These are phyloP conservation scores for Sparassis latifolia DNA, from an alignment of 1,284 basidiomycete genomes.

Conservation along the genomic window DNA sequence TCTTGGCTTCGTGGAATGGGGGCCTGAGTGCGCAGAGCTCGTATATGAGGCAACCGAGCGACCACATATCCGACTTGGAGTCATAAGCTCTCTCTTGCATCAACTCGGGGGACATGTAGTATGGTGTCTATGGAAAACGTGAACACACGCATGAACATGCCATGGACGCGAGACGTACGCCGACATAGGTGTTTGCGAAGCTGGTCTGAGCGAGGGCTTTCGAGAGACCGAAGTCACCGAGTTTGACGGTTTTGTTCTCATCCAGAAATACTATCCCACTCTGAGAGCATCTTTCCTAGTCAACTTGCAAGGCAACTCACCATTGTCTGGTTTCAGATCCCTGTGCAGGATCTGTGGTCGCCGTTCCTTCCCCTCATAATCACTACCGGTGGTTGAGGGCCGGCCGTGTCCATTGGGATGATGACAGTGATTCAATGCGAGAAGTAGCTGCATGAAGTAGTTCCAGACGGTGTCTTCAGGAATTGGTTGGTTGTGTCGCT, in stretches of 20 bases:
- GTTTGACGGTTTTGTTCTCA: conserved; percentile 74
- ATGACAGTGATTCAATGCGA: conserved; percentile 92
- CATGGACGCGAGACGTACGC: conserved; percentile 46
- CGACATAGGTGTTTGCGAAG: conserved; percentile 95
- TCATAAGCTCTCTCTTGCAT: conserved; percentile 96
- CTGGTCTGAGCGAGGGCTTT: conserved; percentile 84
- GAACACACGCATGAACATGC: not conserved
- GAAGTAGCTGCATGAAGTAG: conserved; percentile 88
- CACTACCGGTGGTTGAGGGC: conserved; percentile 35
- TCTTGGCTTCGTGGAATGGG: conserved; percentile 87
- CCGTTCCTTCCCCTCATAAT: conserved; percentile 39
- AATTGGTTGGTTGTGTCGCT: conserved; percentile 62
- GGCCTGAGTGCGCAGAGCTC: conserved; percentile 91
- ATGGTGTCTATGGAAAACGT: conserved; percentile 69
- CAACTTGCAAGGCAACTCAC: conserved; percentile 37
- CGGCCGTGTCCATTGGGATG: conserved; percentile 56
- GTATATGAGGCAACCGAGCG: conserved; percentile 91
- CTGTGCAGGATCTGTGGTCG: conserved; percentile 85
- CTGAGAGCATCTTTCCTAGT: not conserved
- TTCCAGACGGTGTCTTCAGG: conserved; percentile 93
- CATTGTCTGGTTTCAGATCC: conserved; percentile 96
- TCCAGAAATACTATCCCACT: conserved; percentile 70
- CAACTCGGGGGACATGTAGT: conserved; percentile 98
- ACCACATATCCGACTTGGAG: conserved; percentile 98
- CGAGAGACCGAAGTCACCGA: conserved; percentile 94